Conservation (phyloP, 306 rosid genomes). For the Vigna hirtella region DNA sequence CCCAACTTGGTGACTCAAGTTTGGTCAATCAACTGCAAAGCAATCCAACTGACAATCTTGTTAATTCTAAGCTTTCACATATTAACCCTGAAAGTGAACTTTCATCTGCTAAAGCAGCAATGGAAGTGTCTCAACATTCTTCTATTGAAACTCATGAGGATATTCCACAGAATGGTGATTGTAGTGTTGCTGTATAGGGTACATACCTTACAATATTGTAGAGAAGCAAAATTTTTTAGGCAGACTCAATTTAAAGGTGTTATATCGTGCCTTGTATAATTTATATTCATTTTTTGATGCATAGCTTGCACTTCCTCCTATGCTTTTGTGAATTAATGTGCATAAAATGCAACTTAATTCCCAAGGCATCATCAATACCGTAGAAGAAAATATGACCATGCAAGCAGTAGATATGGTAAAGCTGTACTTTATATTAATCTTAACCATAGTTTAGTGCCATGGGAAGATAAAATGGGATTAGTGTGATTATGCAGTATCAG, state of each 20-base stretch:
- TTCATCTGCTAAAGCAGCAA: conserved; percentile 49
- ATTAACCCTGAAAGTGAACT: conserved; percentile 52
- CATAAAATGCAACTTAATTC: conserved; percentile 1
- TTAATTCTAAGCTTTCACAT: conserved; percentile 54
- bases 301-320: conserved; percentile 42
- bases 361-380: background rate
- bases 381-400: background rate
- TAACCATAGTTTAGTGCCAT: background rate
- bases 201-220: conserved; percentile 51
- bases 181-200: conserved; percentile 70
- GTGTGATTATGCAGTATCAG: background rate
- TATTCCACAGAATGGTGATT: conserved; percentile 69
- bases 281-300: conserved; percentile 49
- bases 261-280: conserved; percentile 46
- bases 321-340: background rate
- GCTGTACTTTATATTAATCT: background rate
- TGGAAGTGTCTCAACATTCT: conserved; percentile 64
- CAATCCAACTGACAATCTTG: conserved; percentile 45
- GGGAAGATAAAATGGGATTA: conserved; percentile 10
- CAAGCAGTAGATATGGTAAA: background rate
- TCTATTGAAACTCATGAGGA: conserved; percentile 68
- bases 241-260: conserved; percentile 39
- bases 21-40: conserved; percentile 40
- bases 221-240: conserved; percentile 53
- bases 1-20: conserved; percentile 40